Base-by-base conservation (phyloP, 306 rosid genomes). In the Sicyos edulis region DNA sequence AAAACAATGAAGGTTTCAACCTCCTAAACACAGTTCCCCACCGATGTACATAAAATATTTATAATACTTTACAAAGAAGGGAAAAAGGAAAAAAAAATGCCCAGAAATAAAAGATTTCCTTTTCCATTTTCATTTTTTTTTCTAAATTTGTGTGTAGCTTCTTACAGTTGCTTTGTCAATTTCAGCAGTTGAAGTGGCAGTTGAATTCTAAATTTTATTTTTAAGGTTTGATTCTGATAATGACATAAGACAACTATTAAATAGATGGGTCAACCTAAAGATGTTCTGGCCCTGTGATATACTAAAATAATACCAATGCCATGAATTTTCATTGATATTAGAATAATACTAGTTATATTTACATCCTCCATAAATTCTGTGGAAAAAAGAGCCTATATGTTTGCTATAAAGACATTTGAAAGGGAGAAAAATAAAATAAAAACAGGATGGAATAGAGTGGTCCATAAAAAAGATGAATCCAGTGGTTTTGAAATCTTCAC, bases 221-320 rank as follows among this genome's bases (percentile, higher is more conserved):
- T 61, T 7, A 13, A 74, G 64, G 55, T 44, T 34, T 34, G 71
- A 72, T 59, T 58, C 73, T 76, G 86, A 83, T 68, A 42, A 62
- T 74, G 88, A 79, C 85, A 11, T 45, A 64, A 73, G 85, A 82
- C 74, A 75, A 78, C 72, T 69, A 76, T 68, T 45, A 75, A 83
- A 81, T 80, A 71, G 89, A 82, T 79, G 44, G 84, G 80, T 73
- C 81, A 82, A 77, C 93, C 54, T 72, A 76, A 78, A 61, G 80
- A 79, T 72, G 79, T 63, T 56, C 65, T 60, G 51, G 17, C 51
- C 51, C 29, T 66, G 26, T 15, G 44, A 66, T 66, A 32, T 32
- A 32, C 22, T 5, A 12, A 5, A 24, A 58, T 58, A 16, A 53
- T 22, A 34, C 65, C 10, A 55, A 54, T 52, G 63, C 40, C 49